A percentile compares a stretch with the other conserved stretches of the same genome.
Evolutionary conservation across 202 grass and related monocot genomes (phyloP).

Genomic region (Carex sylvatica): DNA sequence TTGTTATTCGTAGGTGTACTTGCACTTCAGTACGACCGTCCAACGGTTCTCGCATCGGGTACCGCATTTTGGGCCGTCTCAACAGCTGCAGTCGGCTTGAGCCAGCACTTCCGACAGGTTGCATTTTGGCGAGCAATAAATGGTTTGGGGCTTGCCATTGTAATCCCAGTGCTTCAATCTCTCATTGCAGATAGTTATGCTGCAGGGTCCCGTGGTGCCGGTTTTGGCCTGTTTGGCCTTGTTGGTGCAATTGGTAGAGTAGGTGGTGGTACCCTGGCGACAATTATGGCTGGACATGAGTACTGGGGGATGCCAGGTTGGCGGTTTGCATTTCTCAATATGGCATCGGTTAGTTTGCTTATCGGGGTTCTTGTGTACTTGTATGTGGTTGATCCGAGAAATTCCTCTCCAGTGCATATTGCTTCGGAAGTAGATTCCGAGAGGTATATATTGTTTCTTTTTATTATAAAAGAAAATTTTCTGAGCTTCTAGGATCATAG

Average conservation of each 20-base stretch:
- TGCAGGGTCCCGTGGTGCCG: conserved; percentile 67
- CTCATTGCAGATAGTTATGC: conserved; percentile 95
- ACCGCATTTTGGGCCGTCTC: conserved; percentile 86
- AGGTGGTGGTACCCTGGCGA: conserved; percentile 82
- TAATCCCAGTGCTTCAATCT: conserved; percentile 87
- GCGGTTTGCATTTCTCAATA: conserved; percentile 83
- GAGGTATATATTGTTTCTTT: conserved; percentile 39
- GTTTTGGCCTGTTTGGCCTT: conserved; percentile 85
- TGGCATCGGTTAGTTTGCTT: conserved; percentile 70
- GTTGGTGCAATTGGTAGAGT: conserved; percentile 78
- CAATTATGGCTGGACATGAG: conserved; percentile 80
- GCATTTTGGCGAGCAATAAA: conserved; percentile 87
- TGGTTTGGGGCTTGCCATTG: conserved; percentile 91
- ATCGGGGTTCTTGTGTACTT: conserved; percentile 83
- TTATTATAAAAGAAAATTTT: background rate
- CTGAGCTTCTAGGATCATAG: background rate
- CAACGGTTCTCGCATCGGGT: conserved; percentile 69
- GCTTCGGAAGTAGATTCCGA: conserved; percentile 50
- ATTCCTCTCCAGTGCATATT: conserved; percentile 26
- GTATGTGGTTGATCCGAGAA: conserved; percentile 81
- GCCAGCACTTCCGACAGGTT: conserved; percentile 73
- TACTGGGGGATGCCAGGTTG: conserved; percentile 84
- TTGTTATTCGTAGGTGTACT: conserved; percentile 43
- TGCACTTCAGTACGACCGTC: conserved; percentile 78
- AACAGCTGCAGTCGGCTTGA: conserved; percentile 74